Evolutionary conservation across 208 protist species (phyloP), one percentile per base, ranked within the genome.

Genomic region (Herpetomonas tarakana): DNA sequence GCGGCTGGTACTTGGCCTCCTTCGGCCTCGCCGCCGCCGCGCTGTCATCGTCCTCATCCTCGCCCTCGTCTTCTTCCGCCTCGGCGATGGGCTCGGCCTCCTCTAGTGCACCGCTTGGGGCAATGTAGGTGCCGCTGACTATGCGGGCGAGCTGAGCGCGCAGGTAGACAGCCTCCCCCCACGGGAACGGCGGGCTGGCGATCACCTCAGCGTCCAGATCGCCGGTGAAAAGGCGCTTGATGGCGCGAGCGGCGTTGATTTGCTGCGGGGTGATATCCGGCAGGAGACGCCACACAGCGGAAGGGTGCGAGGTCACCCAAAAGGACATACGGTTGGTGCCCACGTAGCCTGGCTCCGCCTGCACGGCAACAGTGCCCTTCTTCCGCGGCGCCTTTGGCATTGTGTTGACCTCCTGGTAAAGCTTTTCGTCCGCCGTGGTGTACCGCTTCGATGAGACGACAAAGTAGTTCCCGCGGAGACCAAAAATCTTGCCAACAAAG

Each of bases 131-230:
- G 35, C 76, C 65, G 58, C 86, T 91, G 24, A 85, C 72, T 60
- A 98, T 98, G 66, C 97, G 91, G 25, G 93, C 78, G 35, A 98
- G 88, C 66, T 98, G 94, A 9, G 96, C 97, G 44, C 97, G 89
- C 46, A 98, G 76, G 64, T 92, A 93, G 46, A 91, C 72, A 0
- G 80, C 71, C 71, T 98, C 95, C 11, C 68, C 87, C 75, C 97
- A 97, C 29, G 91, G 87, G 65, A 98, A 98, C 2, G 86, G 74
- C 7, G 94, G 93, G 58, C 86, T 96, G 44, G 70, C 71, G 3
- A 86, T 64, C 16, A 98, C 89, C 18, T 73, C 38, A 2, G 86
- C 78, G 44, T 88, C 65, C 1, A 98, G 75, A 64, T 97, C 64
- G 26, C 97, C 97, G 4, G 91, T 97, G 62, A 98, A 96, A 29